Conservation (phyloP, 495 filamentous ascomycete species). For the Bathelium albidoporum region DNA sequence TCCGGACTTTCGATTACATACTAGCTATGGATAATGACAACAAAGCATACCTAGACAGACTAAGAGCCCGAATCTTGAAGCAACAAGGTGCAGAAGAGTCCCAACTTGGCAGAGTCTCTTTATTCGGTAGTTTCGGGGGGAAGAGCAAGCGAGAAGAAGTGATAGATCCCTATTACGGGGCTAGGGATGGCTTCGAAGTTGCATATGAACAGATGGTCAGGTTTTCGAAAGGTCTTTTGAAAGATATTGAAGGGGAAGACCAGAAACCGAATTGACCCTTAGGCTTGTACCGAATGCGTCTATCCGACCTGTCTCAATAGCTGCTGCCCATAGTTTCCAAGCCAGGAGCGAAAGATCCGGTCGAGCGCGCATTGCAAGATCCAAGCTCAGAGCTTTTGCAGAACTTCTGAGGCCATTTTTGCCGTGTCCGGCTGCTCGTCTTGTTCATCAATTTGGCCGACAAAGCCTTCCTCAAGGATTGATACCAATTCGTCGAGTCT, state of each 20-base stretch:
- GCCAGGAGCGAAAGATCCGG: too few species aligned
- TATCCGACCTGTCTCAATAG: background rate
- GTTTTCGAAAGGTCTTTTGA: conserved; percentile 70
- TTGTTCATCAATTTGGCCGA: conserved; percentile 10
- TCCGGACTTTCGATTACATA: conserved; percentile 79
- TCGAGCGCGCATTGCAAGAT: background rate
- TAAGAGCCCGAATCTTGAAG: conserved; percentile 45
- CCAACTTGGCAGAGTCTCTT: conserved; percentile 48
- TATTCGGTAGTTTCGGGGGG: conserved; percentile 76
- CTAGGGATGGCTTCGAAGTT: conserved; percentile 66
- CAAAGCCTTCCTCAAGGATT: conserved; percentile 12
- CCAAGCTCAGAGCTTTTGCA: background rate
- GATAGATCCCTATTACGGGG: conserved; percentile 90
- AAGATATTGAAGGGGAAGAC: conserved; percentile 25
- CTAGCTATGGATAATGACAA: conserved; percentile 93
- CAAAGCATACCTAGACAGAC: conserved; percentile 54
- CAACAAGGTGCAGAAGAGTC: conserved; percentile 35
- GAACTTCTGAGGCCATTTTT: conserved; percentile 4
- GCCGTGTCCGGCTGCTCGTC: conserved; percentile 13
- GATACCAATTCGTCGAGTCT: conserved; percentile 11
- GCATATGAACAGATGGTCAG: conserved; percentile 73
- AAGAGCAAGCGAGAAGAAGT: conserved; percentile 57
- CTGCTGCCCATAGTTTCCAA: too few species aligned
- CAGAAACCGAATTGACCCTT: background rate
- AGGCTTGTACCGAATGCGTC: background rate